Evolutionary conservation across 495 filamentous ascomycete species (phyloP).

Genomic region (Stereocaulon alpinum): DNA sequence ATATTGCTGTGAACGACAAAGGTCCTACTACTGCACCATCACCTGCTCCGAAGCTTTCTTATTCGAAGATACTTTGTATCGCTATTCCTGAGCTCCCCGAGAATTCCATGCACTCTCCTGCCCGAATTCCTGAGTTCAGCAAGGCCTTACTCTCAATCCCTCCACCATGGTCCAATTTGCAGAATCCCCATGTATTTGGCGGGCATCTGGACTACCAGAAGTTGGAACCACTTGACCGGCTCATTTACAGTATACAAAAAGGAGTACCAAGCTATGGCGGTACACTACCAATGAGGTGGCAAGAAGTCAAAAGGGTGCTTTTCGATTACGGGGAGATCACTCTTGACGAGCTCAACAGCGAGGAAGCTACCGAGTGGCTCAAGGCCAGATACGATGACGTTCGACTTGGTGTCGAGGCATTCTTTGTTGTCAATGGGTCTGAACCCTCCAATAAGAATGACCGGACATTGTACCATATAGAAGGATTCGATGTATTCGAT

Average conservation of each 20-base stretch:
- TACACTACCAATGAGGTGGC: slow-evolving; percentile 9
- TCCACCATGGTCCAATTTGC: not conserved
- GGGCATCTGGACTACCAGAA: not conserved
- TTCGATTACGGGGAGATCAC: slow-evolving; percentile 7
- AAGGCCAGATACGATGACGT: slow-evolving; percentile 11
- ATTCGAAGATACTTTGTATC: not conserved
- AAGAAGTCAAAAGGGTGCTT: slow-evolving; percentile 1
- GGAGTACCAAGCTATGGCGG: slow-evolving; percentile 4
- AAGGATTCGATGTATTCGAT: slow-evolving; percentile 13
- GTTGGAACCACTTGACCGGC: slow-evolving; percentile 6
- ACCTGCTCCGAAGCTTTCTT: not conserved
- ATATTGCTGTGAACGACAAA: too few relatives aligned
- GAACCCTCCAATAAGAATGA: slow-evolving; percentile 7
- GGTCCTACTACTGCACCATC: not conserved
- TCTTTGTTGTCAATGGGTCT: not conserved
- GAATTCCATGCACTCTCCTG: too few relatives aligned
- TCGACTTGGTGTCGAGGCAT: slow-evolving; percentile 4
- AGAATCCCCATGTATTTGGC: not conserved
- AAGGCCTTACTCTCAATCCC: not conserved
- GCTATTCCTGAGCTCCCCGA: not conserved
- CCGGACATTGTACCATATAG: slow-evolving; percentile 3
- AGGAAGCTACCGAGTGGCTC: slow-evolving; percentile 2
- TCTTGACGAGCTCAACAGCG: slow-evolving; percentile 2
- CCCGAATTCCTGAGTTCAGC: too few relatives aligned
- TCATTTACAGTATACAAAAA: slow-evolving; percentile 8